Evolutionary conservation across 2,329 filamentous ascomycete genomes (phyloP), one percentile per base, ranked within the genome.

Genomic region (Cadophora malorum): DNA sequence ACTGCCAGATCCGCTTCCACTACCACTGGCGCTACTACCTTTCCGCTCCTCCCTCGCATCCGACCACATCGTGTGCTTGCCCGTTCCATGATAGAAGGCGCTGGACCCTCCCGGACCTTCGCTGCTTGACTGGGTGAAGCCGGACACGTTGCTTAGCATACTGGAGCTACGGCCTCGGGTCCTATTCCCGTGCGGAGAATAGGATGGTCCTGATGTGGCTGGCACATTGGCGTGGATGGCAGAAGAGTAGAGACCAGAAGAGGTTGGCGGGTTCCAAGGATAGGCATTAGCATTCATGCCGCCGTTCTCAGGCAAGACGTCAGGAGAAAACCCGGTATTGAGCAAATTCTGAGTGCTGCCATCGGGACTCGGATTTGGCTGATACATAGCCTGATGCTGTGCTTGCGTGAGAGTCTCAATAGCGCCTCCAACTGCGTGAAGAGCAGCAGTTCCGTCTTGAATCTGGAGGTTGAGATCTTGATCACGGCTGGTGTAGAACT

Each of bases 71-170:
- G 65, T 67, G 45, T 60, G 45, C 49, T 60, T 53, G 45, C 67
- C 67, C 12, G 63, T 70, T 53, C 69, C 60, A 33, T 64, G 47
- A 59, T 56, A 56, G 53, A 56, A 56, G 59, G 33, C 21, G 35
- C 21, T 25, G 69, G 63, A 35, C 28, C 63, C 52, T 63, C 53
- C 28, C 12, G 61, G 41, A 52, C 66, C 85, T 55, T 84, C 86
- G 59, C 81, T 82, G 72, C 85, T 88, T 19, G 84, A 87, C 78
- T 90, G 86, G 8, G 88, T 90, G 73, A 90, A 89, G 23, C 88
- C 87, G n/a, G 87, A 89, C 3, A 90, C 81, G 73, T 89, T 85
- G 74, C 87, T 90, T 2, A 90, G 83, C 88, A 90, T 90, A 67
- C 86, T 89, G 10, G 86, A 89, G 35, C 87, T 90, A 60, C 88